Base-by-base conservation (phyloP, 1,284 basidiomycete genomes). In the Golubevia sp. region DNA sequence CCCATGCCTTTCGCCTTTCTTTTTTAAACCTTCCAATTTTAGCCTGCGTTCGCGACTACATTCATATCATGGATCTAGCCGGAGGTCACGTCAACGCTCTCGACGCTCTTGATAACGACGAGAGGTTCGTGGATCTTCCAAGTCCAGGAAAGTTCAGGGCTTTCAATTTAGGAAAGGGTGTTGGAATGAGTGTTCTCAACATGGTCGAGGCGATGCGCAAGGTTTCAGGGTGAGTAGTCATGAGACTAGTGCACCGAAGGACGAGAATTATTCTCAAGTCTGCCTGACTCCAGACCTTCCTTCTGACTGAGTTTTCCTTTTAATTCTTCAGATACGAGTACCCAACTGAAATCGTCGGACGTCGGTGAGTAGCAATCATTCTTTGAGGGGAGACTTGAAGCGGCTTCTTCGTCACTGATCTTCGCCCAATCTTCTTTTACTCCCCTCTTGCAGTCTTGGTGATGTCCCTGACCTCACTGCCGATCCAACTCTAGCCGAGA, bases 381-480 rank as follows among this genome's bases (percentile, higher is more conserved):
- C 21, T 23, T 52, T 26, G 13, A 52, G 25, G 50, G 18, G 48
- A 23, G 18, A 23, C 38, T 56, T 56, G 5, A 13, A 38, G 51
- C 55, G 48, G 20, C 18, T 18, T 18, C 48, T 18, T 49, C 48
- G 48, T 49, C 48, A 18, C 18, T 49, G 18, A 18, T 49, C 20
- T 49, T 49, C 20, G 18, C n/a, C n/a, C n/a, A n/a, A n/a, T 26
- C n/a, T n/a, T n/a, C n/a, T n/a, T 26, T 11, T 20, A 55, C 53
- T 23, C 53, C 13, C 21, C 20, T 7, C 44, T 34, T n/a, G n/a
- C n/a, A n/a, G n/a, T n/a, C n/a, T n/a, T 55, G 97, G 96, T 7
- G 97, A 99, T 83, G 97, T 99, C 0, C 96, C 97, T 0, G 94
- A 98, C 84, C 88, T 99, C 50, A 98, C 95, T 13, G 97, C 96